Percentiles rank a stretch among this genome's conserved stretches.
phyloP scores from a whole-genome alignment of 2,329 filamentous ascomycete genomes.

The Hypoxylon rubiginosum region DNA sequence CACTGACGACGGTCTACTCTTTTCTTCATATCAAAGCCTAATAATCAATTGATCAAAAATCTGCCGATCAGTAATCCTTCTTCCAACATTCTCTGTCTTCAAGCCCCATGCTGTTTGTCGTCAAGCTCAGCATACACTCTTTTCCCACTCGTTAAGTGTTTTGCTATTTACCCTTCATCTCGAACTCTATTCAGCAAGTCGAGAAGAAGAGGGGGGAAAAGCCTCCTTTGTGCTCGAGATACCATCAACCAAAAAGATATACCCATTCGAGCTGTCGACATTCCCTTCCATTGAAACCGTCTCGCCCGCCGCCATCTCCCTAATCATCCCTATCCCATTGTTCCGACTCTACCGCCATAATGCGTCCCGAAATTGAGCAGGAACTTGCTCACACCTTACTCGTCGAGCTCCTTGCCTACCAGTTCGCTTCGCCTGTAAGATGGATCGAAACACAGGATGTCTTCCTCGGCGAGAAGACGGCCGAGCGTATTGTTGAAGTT shows the following conservation, averaged over 20 bases:
- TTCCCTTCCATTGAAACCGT: constrained; percentile 10
- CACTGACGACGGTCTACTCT: constrained; percentile 30
- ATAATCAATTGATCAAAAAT: constrained; percentile 30
- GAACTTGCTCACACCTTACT: constrained; percentile 98
- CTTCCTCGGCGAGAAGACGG: constrained; percentile 94
- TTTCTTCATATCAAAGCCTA: constrained; percentile 19
- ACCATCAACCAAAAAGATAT: constrained; percentile 19
- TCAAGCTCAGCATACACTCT: constrained; percentile 33
- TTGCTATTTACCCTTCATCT: constrained; percentile 2
- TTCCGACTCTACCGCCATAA: constrained; percentile 61
- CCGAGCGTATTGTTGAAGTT: constrained; percentile 97
- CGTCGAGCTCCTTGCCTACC: constrained; percentile 98
- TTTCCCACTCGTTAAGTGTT: constrained; percentile 20
- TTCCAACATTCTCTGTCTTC: constrained; percentile 8
- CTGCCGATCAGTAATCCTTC: constrained; percentile 21
- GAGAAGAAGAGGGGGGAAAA: constrained; percentile 9
- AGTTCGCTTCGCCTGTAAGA: constrained; percentile 98
- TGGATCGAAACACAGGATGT: constrained; percentile 99
- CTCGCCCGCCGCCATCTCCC: constrained; percentile 15
- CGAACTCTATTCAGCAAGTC: constrained; percentile 1
- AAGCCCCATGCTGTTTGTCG: constrained; percentile 13
- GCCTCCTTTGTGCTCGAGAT: constrained; percentile 13
- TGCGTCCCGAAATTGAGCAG: constrained; percentile 99
- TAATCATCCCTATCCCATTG: constrained; percentile 22
- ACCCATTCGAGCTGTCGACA: constrained; percentile 31